Percentiles rank a stretch among this genome's conserved stretches.
Conservation (phyloP, 352 stramenopile species). For the Halophytophthora batemanensis region DNA sequence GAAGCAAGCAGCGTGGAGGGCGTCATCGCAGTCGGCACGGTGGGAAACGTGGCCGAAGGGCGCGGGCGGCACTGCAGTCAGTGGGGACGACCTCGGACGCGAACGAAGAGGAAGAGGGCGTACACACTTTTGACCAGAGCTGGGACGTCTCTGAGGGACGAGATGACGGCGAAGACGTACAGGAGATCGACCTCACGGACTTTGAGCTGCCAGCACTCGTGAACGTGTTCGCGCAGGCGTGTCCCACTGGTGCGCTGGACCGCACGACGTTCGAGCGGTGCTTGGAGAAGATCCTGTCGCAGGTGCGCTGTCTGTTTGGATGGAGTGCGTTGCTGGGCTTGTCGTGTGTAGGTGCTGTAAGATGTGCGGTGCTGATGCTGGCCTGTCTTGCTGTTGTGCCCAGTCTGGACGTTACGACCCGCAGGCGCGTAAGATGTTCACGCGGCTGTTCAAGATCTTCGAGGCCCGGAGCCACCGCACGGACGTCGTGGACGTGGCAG, state of each 20-base stretch:
- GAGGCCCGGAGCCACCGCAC: constrained; percentile 35
- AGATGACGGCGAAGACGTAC: constrained; percentile 38
- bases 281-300: constrained; percentile 80
- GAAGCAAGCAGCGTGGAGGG: constrained; percentile 8
- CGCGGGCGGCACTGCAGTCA: constrained; percentile 4
- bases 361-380: neutral
- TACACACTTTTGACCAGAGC: constrained; percentile 12
- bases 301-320: constrained; percentile 19
- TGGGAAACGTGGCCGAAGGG: constrained; percentile 13
- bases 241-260: constrained; percentile 69
- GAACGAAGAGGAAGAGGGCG: constrained; percentile 24
- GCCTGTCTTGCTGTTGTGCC: neutral
- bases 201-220: constrained; percentile 83
- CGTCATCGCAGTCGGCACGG: constrained; percentile 17
- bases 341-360: neutral
- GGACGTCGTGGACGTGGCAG: constrained; percentile 73
- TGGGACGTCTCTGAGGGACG: constrained; percentile 22
- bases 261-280: constrained; percentile 61
- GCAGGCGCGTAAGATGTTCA: constrained; percentile 70
- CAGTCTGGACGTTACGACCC: constrained; percentile 68
- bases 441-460: constrained; percentile 78
- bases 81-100: constrained; percentile 21
- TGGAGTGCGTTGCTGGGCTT: neutral
- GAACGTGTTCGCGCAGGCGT: constrained; percentile 80
- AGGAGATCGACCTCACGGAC: constrained; percentile 73